Conservation (phyloP, 768 basidiomycete genomes). For the Termitomyces sp. region DNA sequence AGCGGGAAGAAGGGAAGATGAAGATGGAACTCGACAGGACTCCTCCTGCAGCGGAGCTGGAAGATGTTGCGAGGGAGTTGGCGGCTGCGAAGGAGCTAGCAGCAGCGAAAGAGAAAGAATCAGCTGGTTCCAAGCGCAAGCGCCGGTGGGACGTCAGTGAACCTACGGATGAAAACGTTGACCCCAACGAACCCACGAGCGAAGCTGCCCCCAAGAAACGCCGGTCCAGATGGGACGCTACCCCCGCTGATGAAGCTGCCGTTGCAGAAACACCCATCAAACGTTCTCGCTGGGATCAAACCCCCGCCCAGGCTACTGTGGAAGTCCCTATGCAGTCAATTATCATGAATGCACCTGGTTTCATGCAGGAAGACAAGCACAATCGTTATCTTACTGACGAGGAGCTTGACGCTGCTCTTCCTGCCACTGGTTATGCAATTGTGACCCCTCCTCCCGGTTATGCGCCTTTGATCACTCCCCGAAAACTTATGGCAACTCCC, state of each 20-base stretch:
- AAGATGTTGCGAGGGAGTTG: slow-evolving; percentile 67
- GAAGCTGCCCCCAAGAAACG: slow-evolving; percentile 85
- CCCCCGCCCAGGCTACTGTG: slow-evolving; percentile 53
- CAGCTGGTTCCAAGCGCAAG: slow-evolving; percentile 58
- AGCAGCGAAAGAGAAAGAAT: slow-evolving; percentile 24
- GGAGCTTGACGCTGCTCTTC: slow-evolving; percentile 89
- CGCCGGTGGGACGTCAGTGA: slow-evolving; percentile 77
- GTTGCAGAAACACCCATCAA: slow-evolving; percentile 64
- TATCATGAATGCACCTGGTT: slow-evolving; percentile 83
- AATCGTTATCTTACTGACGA: slow-evolving; percentile 96
- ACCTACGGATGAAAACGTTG: slow-evolving; percentile 56
- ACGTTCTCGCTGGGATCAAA: slow-evolving; percentile 96
- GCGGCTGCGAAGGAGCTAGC: slow-evolving; percentile 46
- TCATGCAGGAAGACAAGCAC: slow-evolving; percentile 92
- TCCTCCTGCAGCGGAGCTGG: slow-evolving; percentile 75
- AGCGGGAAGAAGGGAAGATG: slow-evolving; percentile 63
- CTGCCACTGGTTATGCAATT: slow-evolving; percentile 80
- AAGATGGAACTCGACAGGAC: slow-evolving; percentile 92
- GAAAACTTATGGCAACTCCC: slow-evolving; percentile 54
- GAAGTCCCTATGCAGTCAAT: slow-evolving; percentile 73
- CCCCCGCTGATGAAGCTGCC: slow-evolving; percentile 67
- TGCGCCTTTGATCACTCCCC: slow-evolving; percentile 65
- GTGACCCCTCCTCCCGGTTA: slow-evolving; percentile 95
- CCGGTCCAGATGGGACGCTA: slow-evolving; percentile 94
- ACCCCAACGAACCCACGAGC: slow-evolving; percentile 53